Base-by-base conservation (phyloP, 441 rosid genomes). In the Gossypium schwendimanii region DNA sequence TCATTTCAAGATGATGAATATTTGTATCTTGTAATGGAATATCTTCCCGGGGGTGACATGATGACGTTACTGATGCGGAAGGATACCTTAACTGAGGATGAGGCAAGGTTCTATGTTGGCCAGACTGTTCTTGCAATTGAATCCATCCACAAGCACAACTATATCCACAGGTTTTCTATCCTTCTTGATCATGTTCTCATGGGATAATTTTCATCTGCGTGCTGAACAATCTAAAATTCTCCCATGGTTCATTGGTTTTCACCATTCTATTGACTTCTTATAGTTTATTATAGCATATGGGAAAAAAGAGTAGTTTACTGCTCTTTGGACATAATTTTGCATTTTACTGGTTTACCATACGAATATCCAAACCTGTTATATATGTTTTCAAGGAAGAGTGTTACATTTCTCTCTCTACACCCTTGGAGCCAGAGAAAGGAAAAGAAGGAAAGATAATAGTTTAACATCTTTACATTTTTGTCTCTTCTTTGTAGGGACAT, bases 41-140 rank as follows among this genome's bases (percentile, higher is more conserved):
- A 83, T 63, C 86, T 83, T 55, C 86, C 86, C 69, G 86, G 86
- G 73, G 86, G 86, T 78, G 86, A 83, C 76, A 80, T 83, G 86
- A 83, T 83, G 86, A 78, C 84, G 11, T 71, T 83, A 31, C 76
- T 83, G 58, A 83, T 83, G 84, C 83, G 86, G 73, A 83, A 83
- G 77, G 86, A 83, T 78, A 76, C 55, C 70, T 83, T 83, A 64
- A 74, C 41, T 68, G 86, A 83, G 78, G 79, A 83, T 78, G 86
- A 83, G 23, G 71, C 84, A 24, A 72, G 86, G 52, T 83, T 83
- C 73, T 83, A 83, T 74, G 84, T 83, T 45, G 86, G 80, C 8
- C 82, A 83, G 70, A 83, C 84, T 53, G 78, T 83, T 75, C 76
- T 83, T 18, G 86, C 86, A 11, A 80, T 83, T 63, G 83, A 83